phyloP scores from a whole-genome alignment of 164 flowering plant species.

The Berberis thunbergii region DNA sequence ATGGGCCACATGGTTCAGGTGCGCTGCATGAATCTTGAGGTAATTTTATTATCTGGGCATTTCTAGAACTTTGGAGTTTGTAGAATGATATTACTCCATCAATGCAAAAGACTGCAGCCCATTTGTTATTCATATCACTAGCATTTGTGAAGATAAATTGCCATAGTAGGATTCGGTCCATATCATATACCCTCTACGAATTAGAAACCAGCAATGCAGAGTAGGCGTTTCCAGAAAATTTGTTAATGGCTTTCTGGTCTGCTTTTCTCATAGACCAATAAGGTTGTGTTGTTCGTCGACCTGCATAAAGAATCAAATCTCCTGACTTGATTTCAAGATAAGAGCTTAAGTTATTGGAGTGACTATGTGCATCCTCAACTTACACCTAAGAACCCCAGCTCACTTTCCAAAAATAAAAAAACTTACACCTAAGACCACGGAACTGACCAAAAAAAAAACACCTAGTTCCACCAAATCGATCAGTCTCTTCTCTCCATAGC shows the following conservation, averaged over 20 bases:
- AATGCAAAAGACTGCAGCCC: conserved; percentile 41
- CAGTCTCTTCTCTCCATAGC: too few species aligned
- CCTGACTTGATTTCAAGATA: conserved; percentile 34
- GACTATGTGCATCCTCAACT: too few species aligned
- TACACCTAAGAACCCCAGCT: too few species aligned
- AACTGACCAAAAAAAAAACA: too few species aligned
- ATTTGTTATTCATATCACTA: conserved; percentile 24
- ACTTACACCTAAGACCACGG: too few species aligned
- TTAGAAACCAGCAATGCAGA: conserved; percentile 30
- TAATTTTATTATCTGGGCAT: conserved; percentile 21
- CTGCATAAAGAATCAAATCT: conserved; percentile 37
- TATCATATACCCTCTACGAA: conserved; percentile 43
- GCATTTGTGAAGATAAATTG: conserved; percentile 30
- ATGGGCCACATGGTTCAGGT: conserved; percentile 40
- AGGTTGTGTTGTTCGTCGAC: conserved; percentile 33
- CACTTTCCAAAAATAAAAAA: too few species aligned
- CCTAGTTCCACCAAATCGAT: too few species aligned
- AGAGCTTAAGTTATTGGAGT: conserved; percentile 13
- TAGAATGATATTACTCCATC: conserved; percentile 36
- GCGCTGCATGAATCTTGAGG: conserved; percentile 33
- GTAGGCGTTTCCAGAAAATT: conserved; percentile 20
- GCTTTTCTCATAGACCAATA: conserved; percentile 52
- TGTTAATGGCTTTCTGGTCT: conserved; percentile 17
- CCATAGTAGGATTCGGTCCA: conserved; percentile 18
- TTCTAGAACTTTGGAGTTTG: conserved; percentile 16